Conservation (phyloP, 495 filamentous ascomycete species). For the Hypoxylon fragiforme region DNA sequence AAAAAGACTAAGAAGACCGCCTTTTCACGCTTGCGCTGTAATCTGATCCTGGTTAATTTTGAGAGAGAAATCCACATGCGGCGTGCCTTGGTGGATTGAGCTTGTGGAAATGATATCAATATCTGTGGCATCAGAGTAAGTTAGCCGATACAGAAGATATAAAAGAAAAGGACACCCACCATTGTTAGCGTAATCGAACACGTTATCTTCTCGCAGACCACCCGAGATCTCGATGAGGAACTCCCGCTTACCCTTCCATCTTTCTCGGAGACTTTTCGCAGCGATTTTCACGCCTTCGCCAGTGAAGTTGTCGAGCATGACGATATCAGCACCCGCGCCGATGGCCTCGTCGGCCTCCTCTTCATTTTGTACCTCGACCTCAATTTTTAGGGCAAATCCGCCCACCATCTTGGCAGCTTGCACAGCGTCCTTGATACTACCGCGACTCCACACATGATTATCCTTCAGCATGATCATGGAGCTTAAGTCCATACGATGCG, state of each 20-base stretch:
- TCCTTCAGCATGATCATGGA: conserved; percentile 99
- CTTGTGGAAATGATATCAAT: conserved; percentile 95
- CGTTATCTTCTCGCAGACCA: conserved; percentile 84
- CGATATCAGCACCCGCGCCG: conserved; percentile 84
- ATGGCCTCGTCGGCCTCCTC: conserved; percentile 90
- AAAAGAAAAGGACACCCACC: conserved; percentile 45
- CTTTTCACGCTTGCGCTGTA: neutral
- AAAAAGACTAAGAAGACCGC: too few species aligned
- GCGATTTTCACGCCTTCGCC: conserved; percentile 72
- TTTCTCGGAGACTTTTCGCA: conserved; percentile 70
- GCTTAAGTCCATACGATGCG: conserved; percentile 87
- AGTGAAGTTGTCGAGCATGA: conserved; percentile 97
- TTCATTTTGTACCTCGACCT: conserved; percentile 90
- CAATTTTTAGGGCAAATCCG: conserved; percentile 89
- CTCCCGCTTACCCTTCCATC: conserved; percentile 66
- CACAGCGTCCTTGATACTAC: conserved; percentile 82
- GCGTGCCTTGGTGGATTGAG: conserved; percentile 92
- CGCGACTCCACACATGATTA: conserved; percentile 92
- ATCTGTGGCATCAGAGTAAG: conserved; percentile 52
- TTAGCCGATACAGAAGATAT: neutral
- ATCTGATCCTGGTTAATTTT: conserved; percentile 66
- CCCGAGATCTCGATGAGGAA: conserved; percentile 92
- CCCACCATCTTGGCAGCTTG: conserved; percentile 78
- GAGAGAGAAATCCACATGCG: conserved; percentile 91
- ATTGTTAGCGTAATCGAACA: conserved; percentile 74